Evolutionary conservation across 2,329 filamentous ascomycete genomes (phyloP).

Genomic region (Seiridium unicorne): DNA sequence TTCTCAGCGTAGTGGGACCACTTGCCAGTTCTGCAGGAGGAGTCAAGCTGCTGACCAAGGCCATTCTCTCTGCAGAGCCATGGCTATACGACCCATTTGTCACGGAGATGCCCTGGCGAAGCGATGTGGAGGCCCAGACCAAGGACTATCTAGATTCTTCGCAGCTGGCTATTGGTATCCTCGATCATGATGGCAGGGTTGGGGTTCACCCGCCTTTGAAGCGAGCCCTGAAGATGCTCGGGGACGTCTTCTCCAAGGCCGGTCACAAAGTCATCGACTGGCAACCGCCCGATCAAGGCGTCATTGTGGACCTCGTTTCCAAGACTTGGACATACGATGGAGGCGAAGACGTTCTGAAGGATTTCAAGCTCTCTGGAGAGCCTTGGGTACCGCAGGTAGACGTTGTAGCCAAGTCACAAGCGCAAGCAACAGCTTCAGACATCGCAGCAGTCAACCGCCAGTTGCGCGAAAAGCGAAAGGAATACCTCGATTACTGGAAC

Average conservation of each 20-base stretch:
- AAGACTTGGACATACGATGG: conserved; percentile 27
- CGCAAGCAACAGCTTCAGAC: not conserved
- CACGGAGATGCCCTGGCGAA: conserved; percentile 33
- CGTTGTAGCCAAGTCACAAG: conserved; percentile 13
- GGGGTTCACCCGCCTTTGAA: conserved; percentile 35
- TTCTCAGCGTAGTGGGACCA: conserved; percentile 31
- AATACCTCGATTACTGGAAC: conserved; percentile 26
- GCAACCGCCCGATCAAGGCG: conserved; percentile 27
- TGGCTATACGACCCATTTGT: conserved; percentile 35
- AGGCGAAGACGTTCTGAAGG: conserved; percentile 20
- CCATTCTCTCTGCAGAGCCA: conserved; percentile 29
- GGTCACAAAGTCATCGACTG: conserved; percentile 29
- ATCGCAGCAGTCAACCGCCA: conserved; percentile 22
- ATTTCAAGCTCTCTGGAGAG: conserved; percentile 4
- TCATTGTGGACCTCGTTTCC: conserved; percentile 15
- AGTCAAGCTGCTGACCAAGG: conserved; percentile 18
- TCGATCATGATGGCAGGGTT: conserved; percentile 27
- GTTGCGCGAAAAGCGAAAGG: conserved; percentile 31
- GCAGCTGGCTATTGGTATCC: conserved; percentile 30
- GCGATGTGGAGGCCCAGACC: conserved; percentile 1
- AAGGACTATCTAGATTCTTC: conserved; percentile 17
- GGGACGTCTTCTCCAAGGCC: conserved; percentile 19
- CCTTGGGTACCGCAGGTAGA: not conserved
- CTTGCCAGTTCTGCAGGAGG: conserved; percentile 24
- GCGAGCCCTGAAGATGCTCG: conserved; percentile 26